phyloP scores from a whole-genome alignment of 176 grass and related monocot species.

The Oryza australiensis region DNA sequence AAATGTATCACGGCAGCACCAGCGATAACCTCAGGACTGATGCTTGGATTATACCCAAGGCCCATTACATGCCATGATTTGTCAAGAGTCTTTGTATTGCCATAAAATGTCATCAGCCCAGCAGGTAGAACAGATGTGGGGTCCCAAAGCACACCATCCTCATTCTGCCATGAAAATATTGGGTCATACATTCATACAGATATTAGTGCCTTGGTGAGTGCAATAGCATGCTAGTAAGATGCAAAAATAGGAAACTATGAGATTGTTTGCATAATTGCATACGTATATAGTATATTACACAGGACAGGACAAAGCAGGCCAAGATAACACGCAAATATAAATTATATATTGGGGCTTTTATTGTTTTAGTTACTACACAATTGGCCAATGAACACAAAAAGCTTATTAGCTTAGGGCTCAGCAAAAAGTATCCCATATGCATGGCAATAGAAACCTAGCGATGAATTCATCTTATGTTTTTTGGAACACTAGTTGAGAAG shows the following conservation, averaged over 20 bases:
- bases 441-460: slow-evolving; percentile 16
- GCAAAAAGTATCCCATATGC: background rate
- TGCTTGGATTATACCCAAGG: slow-evolving; percentile 66
- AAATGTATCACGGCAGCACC: slow-evolving; percentile 59
- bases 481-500: background rate
- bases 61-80: slow-evolving; percentile 74
- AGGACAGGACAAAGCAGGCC: background rate
- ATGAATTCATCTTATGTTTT: background rate
- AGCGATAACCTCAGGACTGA: slow-evolving; percentile 44
- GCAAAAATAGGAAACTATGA: background rate
- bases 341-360: background rate
- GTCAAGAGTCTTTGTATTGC: slow-evolving; percentile 57
- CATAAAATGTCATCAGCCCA: slow-evolving; percentile 67
- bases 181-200: background rate
- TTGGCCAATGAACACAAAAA: slow-evolving; percentile 10
- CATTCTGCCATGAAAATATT: slow-evolving; percentile 49
- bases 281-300: background rate
- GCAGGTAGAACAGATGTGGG: slow-evolving; percentile 50
- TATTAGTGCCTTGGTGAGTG: background rate
- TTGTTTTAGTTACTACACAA: background rate
- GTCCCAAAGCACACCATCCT: slow-evolving; percentile 63
- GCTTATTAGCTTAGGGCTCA: background rate
- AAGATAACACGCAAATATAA: background rate
- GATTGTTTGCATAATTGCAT: background rate
- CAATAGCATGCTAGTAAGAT: background rate